Evolutionary conservation across 2,329 filamentous ascomycete species (phyloP), one percentile per base, ranked within the genome.

Genomic region (Colletotrichum melonis): DNA sequence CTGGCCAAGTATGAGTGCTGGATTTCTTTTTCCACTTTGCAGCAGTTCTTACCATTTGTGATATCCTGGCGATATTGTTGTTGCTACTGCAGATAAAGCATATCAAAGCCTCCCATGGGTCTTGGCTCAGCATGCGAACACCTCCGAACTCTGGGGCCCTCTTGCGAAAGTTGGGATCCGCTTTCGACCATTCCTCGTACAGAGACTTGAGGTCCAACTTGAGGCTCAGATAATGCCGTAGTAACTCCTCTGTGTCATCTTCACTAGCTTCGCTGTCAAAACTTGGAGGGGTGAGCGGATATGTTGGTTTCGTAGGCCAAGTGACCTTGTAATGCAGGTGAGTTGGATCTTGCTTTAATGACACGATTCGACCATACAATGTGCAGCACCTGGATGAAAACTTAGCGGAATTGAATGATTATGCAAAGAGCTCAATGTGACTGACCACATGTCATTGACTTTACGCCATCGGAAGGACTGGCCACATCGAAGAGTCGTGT

Each of bases 21-120:
- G 5, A 11, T 9, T 54, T 16, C 5, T 55, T 22, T n/a, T 19
- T n/a, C 5, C 16, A 42, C 38, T 22, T 54, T 5, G 55, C 8
- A 9, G 24, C 5, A 35, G 19, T 30, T 49, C 79, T 75, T 78
- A 93, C 95, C 97, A 99, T 99, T 83, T 97, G 94, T 5, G 94
- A 96, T 81, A 99, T 99, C 52, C 97, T 91, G 2, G 92, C 89
- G 74, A 99, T 99, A 81, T 99, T 98, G 84, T 99, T 99, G 84
- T 99, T 99, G 83, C 95, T 98, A 83, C 95, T 98, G 87, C 97
- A 99, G 76, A 99, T 99, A 83, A 99, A 99, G 69, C 93, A 92
- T 28, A 99, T 87, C 26, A 99, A 87, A 0, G 97, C 92, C 82
- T 99, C 97, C 97, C 97, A 99, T 1, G 96, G 92, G 85, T 98